These are phyloP conservation scores for Apiospora marii DNA, from an alignment of 2,329 filamentous ascomycete genomes.

Conservation along the genomic window DNA sequence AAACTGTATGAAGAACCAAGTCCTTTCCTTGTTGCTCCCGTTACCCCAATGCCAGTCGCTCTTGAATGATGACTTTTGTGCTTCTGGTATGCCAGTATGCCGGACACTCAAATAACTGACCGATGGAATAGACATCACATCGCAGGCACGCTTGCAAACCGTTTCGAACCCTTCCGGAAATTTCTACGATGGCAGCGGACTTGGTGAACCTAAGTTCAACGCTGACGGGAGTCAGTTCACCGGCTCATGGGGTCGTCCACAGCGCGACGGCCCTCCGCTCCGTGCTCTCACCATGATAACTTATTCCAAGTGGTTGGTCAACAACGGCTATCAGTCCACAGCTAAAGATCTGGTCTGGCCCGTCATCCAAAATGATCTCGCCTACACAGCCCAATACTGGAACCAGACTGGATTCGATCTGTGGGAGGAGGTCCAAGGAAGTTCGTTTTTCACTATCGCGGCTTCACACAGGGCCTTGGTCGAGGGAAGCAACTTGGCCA, in stretches of 20 bases:
- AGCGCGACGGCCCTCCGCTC: slow-evolving; percentile 80
- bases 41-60: background rate
- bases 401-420: slow-evolving; percentile 74
- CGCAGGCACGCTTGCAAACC: slow-evolving; percentile 72
- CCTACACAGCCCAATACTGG: slow-evolving; percentile 78
- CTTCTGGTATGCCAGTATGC: background rate
- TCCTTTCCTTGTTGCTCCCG: too few species aligned
- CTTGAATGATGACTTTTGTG: too few species aligned
- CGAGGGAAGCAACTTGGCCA: slow-evolving; percentile 72
- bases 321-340: slow-evolving; percentile 67
- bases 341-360: slow-evolving; percentile 72
- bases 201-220: slow-evolving; percentile 79
- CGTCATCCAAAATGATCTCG: slow-evolving; percentile 77
- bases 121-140: slow-evolving; percentile 55
- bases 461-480: slow-evolving; percentile 73
- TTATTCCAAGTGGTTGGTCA: slow-evolving; percentile 76
- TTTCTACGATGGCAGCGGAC: slow-evolving; percentile 57
- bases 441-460: slow-evolving; percentile 80
- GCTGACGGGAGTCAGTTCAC: slow-evolving; percentile 70
- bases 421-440: slow-evolving; percentile 82
- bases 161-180: slow-evolving; percentile 74
- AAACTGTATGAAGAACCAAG: slow-evolving; percentile 51
- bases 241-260: slow-evolving; percentile 78
- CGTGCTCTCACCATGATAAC: slow-evolving; percentile 76
- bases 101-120: background rate